Evolutionary conservation across 768 basidiomycete genomes (phyloP).

Genomic region (Macrolepiota fuliginosa): DNA sequence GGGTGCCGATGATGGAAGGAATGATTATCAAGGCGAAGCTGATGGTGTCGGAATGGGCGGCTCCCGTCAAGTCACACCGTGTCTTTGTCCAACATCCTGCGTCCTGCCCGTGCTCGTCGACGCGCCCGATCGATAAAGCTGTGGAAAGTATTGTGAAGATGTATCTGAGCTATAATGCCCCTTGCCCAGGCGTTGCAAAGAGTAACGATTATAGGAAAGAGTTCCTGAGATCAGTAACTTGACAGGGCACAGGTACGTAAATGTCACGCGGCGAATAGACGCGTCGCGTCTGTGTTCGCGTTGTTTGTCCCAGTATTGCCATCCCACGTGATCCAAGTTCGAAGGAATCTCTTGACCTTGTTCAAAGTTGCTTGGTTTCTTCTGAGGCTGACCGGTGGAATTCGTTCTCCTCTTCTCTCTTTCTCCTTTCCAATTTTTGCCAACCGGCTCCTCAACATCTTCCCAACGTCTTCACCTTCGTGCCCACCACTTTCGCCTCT

Average conservation of each 20-base stretch:
- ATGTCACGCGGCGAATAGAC: constrained; percentile 13
- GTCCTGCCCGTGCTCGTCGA: constrained; percentile 1
- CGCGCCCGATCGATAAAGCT: constrained; percentile 12
- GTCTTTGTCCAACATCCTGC: neutral
- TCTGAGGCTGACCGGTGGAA: constrained; percentile 39
- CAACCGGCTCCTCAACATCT: constrained; percentile 17
- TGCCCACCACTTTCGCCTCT: constrained; percentile 19
- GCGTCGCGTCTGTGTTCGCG: constrained; percentile 30
- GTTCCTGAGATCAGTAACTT: neutral
- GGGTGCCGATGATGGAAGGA: constrained; percentile 1
- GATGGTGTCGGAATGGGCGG: constrained; percentile 1
- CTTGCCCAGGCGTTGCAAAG: neutral
- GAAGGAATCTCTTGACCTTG: constrained; percentile 19
- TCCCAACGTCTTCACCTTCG: constrained; percentile 26
- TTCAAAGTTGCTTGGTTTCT: constrained; percentile 21
- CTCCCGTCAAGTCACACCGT: neutral
- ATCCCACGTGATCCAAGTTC: constrained; percentile 36
- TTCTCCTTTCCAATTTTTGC: constrained; percentile 25
- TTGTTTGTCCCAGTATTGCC: constrained; percentile 31
- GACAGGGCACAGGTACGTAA: neutral
- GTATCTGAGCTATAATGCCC: neutral
- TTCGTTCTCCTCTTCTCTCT: constrained; percentile 24
- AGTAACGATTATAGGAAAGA: neutral
- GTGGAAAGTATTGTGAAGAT: neutral
- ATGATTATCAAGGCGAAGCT: constrained; percentile 5